phyloP scores from a whole-genome alignment of 768 basidiomycete genomes.

The Brasilioporus rufonigricans region DNA sequence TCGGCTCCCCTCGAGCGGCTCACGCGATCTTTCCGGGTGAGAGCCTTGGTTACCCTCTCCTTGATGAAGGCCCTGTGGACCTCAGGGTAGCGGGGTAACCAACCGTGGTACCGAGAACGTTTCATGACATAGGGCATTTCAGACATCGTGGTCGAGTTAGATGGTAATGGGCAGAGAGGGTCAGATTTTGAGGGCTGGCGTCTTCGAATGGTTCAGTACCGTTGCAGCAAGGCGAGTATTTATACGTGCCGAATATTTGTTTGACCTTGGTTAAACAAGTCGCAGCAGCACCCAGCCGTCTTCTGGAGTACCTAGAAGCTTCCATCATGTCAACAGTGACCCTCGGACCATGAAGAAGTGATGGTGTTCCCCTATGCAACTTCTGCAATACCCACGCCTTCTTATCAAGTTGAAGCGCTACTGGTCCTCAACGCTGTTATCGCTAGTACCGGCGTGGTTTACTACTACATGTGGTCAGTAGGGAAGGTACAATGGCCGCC shows the following conservation, averaged over 20 bases:
- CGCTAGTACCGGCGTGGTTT: neutral
- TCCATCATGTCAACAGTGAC: neutral
- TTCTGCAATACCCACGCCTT: neutral
- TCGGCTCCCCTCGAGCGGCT: neutral
- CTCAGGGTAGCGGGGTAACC: neutral
- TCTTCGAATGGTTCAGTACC: neutral
- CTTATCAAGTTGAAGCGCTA: neutral
- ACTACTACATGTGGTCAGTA: neutral
- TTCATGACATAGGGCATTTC: neutral
- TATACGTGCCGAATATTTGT: neutral
- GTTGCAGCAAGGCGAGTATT: neutral
- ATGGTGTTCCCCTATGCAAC: neutral
- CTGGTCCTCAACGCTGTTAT: neutral
- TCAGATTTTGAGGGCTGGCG: neutral
- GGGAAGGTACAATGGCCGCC: neutral
- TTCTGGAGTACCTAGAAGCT: neutral
- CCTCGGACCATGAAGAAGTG: too few species aligned
- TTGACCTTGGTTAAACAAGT: neutral
- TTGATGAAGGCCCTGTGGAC: constrained; percentile 2
- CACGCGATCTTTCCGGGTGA: neutral
- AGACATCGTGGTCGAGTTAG: neutral
- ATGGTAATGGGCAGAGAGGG: neutral
- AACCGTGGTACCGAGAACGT: constrained; percentile 6
- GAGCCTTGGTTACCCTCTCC: neutral
- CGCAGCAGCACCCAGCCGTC: neutral